Conservation (phyloP, 2,329 filamentous ascomycete species). For the Chaetothyriales sp. region DNA sequence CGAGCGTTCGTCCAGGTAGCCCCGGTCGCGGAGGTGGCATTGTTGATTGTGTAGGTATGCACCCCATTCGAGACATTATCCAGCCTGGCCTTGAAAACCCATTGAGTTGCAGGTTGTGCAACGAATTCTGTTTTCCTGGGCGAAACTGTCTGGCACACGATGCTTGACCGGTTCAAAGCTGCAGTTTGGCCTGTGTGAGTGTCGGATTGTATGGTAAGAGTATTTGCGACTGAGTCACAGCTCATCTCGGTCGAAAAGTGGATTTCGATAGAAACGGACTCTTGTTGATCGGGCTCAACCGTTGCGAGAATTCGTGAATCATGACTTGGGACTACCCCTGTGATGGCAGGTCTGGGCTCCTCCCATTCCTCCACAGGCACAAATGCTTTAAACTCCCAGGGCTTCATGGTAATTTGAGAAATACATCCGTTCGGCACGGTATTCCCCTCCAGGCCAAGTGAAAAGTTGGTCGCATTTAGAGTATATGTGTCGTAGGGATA, state of each 20-base stretch:
- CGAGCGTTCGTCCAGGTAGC: constrained; percentile 28
- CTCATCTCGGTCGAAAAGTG: constrained; percentile 39
- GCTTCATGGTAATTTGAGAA: constrained; percentile 28
- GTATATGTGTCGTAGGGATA: constrained; percentile 36
- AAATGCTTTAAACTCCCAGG: constrained; percentile 38
- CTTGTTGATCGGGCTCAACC: constrained; percentile 18
- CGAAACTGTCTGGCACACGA: constrained; percentile 24
- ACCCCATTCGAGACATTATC: constrained; percentile 38
- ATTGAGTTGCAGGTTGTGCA: constrained; percentile 33
- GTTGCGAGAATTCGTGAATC: constrained; percentile 34
- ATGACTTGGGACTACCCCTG: constrained; percentile 38
- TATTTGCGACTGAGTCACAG: constrained; percentile 31
- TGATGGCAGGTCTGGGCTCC: constrained; percentile 34
- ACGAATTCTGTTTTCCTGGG: constrained; percentile 10
- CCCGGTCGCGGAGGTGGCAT: constrained; percentile 24
- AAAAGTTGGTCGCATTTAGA: constrained; percentile 26
- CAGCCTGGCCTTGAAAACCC: constrained; percentile 32
- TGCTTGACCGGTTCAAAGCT: constrained; percentile 23
- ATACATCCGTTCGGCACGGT: constrained; percentile 35
- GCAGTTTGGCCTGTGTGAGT: constrained; percentile 26
- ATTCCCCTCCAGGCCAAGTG: constrained; percentile 25
- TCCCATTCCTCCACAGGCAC: constrained; percentile 32
- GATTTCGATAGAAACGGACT: constrained; percentile 30
- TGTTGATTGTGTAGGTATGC: constrained; percentile 36
- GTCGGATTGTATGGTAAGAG: constrained; percentile 31